Base-by-base conservation (phyloP, 1,139 yeast genomes). In the Taphrina pruni region DNA sequence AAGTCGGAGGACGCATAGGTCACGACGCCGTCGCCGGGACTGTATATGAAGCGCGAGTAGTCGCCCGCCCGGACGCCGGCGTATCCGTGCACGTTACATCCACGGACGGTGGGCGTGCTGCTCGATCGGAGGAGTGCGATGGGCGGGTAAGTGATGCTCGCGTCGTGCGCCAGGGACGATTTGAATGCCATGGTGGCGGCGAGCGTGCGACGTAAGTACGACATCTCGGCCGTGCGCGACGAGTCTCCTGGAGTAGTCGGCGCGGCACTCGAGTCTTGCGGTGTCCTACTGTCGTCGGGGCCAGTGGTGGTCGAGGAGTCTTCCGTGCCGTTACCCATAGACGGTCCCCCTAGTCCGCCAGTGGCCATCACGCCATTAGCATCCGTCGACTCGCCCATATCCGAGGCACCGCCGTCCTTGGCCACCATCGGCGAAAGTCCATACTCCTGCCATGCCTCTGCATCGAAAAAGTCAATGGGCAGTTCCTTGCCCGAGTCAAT, bases 11-110 rank as follows among this genome's bases (percentile, higher is more conserved):
- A 88, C 72, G 86, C 86, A 74, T 88, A 90, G 77, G 90, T 91
- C 0, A 91, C 89, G 17, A 92, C 97, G 45, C 97, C 97, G 76
- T 92, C 97, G 7, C 97, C 97, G 9, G 92, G 92, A 0, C 96
- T 97, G 76, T 90, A 91, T 74, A 84, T 85, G 74, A 90, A 88
- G 73, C 89, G 88, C 72, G 85, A 86, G 78, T 89, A 92, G 72
- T 86, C 85, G 6, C 97, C 97, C 48, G 83, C 83, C 72, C 81
- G 82, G 70, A 92, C 87, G 65, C 86, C 94, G 38, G 86, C 84
- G n/a, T 76, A 75, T 1, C 86, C 84, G 50, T 81, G 78, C 0
- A 91, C 95, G 66, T 86, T 79, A 1, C 90, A 88, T 1, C 93
- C 96, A 68, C 95, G 83, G 0, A 90, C 92, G 0, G 97, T 89